These are phyloP conservation scores for Penicillium olsonii DNA, from an alignment of 2,329 filamentous ascomycete genomes.

Conservation along the genomic window DNA sequence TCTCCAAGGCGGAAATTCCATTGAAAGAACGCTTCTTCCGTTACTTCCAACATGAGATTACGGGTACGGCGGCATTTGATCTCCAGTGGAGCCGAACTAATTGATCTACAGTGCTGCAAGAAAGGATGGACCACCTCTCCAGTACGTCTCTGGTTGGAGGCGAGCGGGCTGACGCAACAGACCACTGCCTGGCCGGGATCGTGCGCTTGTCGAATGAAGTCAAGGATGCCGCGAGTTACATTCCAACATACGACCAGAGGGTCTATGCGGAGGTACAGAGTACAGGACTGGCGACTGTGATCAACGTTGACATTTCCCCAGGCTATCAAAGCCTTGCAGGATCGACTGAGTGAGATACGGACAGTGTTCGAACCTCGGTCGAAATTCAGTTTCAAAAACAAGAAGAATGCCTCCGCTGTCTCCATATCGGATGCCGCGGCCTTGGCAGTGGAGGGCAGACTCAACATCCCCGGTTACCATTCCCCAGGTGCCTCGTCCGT, in stretches of 20 bases:
- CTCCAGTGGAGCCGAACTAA: not conserved
- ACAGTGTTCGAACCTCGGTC: conserved; percentile 70
- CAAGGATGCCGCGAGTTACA: conserved; percentile 76
- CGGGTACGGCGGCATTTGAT: conserved; percentile 54
- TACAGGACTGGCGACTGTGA: not conserved
- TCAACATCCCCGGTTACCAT: conserved; percentile 44
- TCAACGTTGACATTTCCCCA: conserved; percentile 39
- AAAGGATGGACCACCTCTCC: conserved; percentile 70
- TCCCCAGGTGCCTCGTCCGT: conserved; percentile 46
- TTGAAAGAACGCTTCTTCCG: conserved; percentile 80
- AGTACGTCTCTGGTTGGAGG: conserved; percentile 65
- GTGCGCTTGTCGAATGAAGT: conserved; percentile 80
- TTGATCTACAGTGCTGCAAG: conserved; percentile 58
- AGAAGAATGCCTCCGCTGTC: conserved; percentile 57
- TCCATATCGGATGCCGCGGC: conserved; percentile 60
- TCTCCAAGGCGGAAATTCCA: conserved; percentile 40
- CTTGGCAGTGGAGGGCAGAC: conserved; percentile 51
- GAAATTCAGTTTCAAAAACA: conserved; percentile 79
- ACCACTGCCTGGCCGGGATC: conserved; percentile 77
- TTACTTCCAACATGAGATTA: conserved; percentile 76
- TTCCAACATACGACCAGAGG: conserved; percentile 87
- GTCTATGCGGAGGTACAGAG: conserved; percentile 72
- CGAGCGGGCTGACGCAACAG: conserved; percentile 77
- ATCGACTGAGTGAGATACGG: conserved; percentile 72
- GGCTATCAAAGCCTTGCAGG: conserved; percentile 77